Conservation (phyloP, 768 basidiomycete genomes). For the Termitomyces bulborhizus region DNA sequence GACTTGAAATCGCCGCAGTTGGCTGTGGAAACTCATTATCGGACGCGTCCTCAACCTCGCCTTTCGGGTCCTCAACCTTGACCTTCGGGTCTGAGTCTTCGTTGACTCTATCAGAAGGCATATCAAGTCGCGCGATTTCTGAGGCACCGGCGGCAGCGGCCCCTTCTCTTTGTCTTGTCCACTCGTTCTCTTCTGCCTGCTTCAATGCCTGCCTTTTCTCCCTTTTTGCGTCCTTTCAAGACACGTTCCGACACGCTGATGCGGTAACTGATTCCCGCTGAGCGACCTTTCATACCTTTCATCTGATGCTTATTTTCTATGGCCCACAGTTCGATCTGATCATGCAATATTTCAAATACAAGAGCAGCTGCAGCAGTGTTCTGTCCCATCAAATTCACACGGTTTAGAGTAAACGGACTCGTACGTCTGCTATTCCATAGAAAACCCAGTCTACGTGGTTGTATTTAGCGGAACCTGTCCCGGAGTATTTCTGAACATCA, state of each 20-base stretch:
- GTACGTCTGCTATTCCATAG: constrained; percentile 7
- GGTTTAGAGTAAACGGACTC: neutral
- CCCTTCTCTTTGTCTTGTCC: neutral
- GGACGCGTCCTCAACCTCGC: constrained; percentile 1
- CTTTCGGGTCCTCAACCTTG: neutral
- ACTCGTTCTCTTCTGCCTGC: constrained; percentile 1
- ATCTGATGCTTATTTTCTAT: constrained; percentile 1
- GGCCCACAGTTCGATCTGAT: constrained; percentile 7
- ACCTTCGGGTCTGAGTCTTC: neutral
- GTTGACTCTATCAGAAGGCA: neutral
- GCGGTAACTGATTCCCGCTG: constrained; percentile 1
- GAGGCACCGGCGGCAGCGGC: constrained; percentile 1
- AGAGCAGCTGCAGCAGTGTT: constrained; percentile 8
- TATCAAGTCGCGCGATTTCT: constrained; percentile 3
- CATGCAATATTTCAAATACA: constrained; percentile 7
- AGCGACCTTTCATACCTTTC: constrained; percentile 5
- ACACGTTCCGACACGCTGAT: neutral
- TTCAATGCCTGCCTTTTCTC: neutral
- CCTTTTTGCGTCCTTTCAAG: neutral
- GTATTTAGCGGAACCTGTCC: neutral
- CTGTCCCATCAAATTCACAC: neutral
- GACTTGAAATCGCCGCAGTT: neutral
- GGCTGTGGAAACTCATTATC: neutral
- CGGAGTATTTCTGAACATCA: constrained; percentile 4
- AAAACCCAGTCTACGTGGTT: neutral